phyloP scores from a whole-genome alignment of 2,329 filamentous ascomycete species.

The Nannizziopsis barbatae region DNA sequence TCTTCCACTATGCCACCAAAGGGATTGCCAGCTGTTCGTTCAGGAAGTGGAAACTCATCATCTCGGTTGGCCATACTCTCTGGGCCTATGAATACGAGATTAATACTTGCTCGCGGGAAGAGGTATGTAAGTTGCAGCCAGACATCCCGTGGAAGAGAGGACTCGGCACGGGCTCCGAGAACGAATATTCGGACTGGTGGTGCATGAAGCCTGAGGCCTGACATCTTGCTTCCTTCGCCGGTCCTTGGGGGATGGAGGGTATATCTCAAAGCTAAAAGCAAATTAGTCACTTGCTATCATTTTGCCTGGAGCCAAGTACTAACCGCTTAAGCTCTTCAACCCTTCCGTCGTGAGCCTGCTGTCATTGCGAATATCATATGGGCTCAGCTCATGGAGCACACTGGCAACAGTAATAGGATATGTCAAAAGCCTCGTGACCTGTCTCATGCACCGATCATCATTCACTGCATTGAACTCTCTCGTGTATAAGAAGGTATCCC shows the following conservation, averaged over 20 bases:
- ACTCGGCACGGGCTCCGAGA: slow-evolving; percentile 91
- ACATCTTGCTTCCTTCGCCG: slow-evolving; percentile 62
- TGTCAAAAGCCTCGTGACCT: slow-evolving; percentile 83
- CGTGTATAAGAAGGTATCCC: slow-evolving; percentile 94
- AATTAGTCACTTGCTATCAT: slow-evolving; percentile 14
- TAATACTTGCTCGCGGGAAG: slow-evolving; percentile 83
- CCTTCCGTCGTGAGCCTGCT: slow-evolving; percentile 76
- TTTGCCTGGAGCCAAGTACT: slow-evolving; percentile 25
- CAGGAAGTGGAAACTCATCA: slow-evolving; percentile 79
- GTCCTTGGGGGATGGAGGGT: slow-evolving; percentile 77
- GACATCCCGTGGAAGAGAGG: slow-evolving; percentile 80
- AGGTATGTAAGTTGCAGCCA: slow-evolving; percentile 93
- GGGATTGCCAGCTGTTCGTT: slow-evolving; percentile 73
- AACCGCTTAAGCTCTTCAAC: slow-evolving; percentile 85
- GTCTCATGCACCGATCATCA: slow-evolving; percentile 77
- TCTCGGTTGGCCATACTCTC: slow-evolving; percentile 94
- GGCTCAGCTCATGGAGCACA: slow-evolving; percentile 85
- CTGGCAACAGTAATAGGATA: slow-evolving; percentile 89
- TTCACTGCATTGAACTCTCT: slow-evolving; percentile 86
- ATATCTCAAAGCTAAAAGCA: slow-evolving; percentile 64
- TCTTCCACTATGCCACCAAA: slow-evolving; percentile 93
- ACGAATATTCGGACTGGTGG: slow-evolving; percentile 88
- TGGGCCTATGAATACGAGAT: slow-evolving; percentile 87
- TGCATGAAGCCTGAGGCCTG: slow-evolving; percentile 69
- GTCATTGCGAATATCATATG: slow-evolving; percentile 67